These are phyloP conservation scores for Fusarium sp. DNA, from an alignment of 2,329 filamentous ascomycete genomes.

Conservation along the genomic window DNA sequence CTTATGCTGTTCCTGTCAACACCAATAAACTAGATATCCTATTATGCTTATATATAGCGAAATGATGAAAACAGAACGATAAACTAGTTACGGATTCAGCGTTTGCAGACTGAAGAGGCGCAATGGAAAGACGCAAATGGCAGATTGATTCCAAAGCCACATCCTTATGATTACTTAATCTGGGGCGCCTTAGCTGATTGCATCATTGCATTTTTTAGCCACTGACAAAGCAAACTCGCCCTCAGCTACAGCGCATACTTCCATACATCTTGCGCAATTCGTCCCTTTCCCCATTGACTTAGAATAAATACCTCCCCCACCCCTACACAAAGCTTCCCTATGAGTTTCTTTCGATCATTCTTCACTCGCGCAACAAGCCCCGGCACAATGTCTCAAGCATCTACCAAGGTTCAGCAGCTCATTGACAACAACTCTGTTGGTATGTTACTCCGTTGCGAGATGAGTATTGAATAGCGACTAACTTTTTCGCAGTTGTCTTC, in stretches of 20 bases:
- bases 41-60: background rate
- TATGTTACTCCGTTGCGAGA: constrained; percentile 54
- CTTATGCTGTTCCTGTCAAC: constrained; percentile 2
- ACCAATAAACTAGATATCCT: background rate
- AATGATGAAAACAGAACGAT: background rate
- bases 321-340: constrained; percentile 44
- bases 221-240: constrained; percentile 38
- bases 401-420: constrained; percentile 83
- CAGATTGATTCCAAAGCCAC: constrained; percentile 14
- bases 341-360: constrained; percentile 78
- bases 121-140: background rate
- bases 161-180: constrained; percentile 17
- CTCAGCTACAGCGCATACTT: constrained; percentile 6
- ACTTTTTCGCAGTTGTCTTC: constrained; percentile 77
- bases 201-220: constrained; percentile 39
- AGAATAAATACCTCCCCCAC: constrained; percentile 37
- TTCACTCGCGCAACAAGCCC: constrained; percentile 72
- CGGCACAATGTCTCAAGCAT: constrained; percentile 82
- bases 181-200: constrained; percentile 28
- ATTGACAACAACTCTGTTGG: constrained; percentile 91
- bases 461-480: background rate
- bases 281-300: constrained; percentile 8
- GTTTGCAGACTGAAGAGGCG: background rate
- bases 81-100: background rate
- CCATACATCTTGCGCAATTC: constrained; percentile 20